Base-by-base conservation (phyloP, 306 rosid genomes). In the Fagus sylvatica region DNA sequence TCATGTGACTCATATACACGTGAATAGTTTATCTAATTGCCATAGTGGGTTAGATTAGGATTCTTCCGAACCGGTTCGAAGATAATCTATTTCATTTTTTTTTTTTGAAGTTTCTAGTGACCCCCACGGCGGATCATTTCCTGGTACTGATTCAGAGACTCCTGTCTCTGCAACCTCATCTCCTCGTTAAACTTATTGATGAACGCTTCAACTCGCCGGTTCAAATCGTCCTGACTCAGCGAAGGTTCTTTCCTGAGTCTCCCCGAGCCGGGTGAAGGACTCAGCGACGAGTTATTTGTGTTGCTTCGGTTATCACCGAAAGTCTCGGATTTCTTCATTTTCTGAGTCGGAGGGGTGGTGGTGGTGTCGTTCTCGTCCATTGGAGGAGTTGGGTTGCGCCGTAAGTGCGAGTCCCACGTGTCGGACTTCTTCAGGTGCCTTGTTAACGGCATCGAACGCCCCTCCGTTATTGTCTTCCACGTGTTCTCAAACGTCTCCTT, bases 111-210 rank as follows among this genome's bases (percentile, higher is more conserved):
- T 28, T 60, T 59, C 78, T 84, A 81, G 7, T 75, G 78, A 77
- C 73, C 78, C 66, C 89, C 85, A 19, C 85, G 76, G 16, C 70
- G 69, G 71, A 88, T 22, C 93, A 89, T 90, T 78, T 84, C 87
- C 28, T 84, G 81, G 84, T 88, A 90, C 84, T 92, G 94, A 37
- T 84, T 90, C 90, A 94, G 69, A 69, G 97, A 92, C 40, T 89
- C 93, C 86, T 94, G 95, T 82, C 98, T 88, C 87, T 94, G 98
- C 89, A 94, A 60, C 87, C 97, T 85, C 98, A 94, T 94, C 77
- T 94, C 98, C 82, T 88, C 87, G 67, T 89, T 94, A 66, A 92
- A 92, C 87, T 92, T 94, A 42, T 88, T 89, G 36, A 94, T 94
- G 61, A 94, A 94, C 79, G 98, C 98, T 80, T 94, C 98, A 48